Evolutionary conservation across 371 early-diverging fungal genomes (phyloP), one percentile per base, ranked within the genome.

Genomic region (Mortierella sp.): DNA sequence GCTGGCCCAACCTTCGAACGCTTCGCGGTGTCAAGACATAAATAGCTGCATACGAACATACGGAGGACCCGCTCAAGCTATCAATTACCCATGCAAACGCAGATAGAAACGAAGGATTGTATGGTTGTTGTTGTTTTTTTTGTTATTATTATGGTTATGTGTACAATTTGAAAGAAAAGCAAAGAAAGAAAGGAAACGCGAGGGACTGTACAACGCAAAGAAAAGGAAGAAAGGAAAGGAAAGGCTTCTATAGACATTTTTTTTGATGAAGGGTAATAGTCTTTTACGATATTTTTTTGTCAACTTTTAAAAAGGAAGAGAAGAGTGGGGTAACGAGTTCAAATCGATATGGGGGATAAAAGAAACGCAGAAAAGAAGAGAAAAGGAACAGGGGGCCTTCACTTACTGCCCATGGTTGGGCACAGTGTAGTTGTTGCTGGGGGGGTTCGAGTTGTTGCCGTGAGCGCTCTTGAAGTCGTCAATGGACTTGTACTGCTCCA

Each of bases 391-490:
- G 46, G 16, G 13, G 14, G 24, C 57, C 5, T 10, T 59, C 28
- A 31, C 31, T 59, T 59, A 59, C 31, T 59, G 59, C 16, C 59
- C 59, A 5, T 87, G 76, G 70, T 78, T 80, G 34, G 83, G 82
- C 19, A 84, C 79, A 5, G 77, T 74, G 54, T 87, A 81, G 72
- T 79, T 53, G 80, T 82, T 79, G 81, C 71, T 71, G 34, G 78
- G 80, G 2, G 81, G 72, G 69, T 76, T 80, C 46, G 73, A 19
- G 53, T 82, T 88, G 76, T 76, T 76, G 34, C 76, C 80, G 28
- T 81, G 81, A 1, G 82, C 78, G 34, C 28, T 90, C 91, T 91
- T 95, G 82, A 97, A 96, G 76, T 96, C 96, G 54, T 94, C 92
- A 46, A 93, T 89, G 51, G 88, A 88, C 90, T 94, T 93, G 91